phyloP scores from a whole-genome alignment of 768 basidiomycete species.

The Leccinum rimulosum region DNA sequence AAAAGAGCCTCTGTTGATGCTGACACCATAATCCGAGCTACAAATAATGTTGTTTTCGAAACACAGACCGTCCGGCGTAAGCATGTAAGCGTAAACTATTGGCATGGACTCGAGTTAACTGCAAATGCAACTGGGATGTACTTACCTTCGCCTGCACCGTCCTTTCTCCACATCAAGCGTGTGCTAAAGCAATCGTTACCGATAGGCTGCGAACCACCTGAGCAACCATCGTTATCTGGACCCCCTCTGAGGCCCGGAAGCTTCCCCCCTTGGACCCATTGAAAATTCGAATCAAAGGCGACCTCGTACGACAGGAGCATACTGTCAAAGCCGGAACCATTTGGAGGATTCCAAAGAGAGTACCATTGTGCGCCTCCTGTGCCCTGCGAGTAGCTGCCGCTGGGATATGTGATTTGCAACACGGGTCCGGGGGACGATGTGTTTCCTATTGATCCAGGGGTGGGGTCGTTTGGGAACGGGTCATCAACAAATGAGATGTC shows the following conservation, averaged over 20 bases:
- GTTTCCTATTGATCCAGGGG: conserved; percentile 30
- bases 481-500: conserved; percentile 65
- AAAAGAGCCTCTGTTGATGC: conserved; percentile 66
- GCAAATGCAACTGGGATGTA: neutral
- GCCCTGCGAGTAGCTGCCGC: conserved; percentile 55
- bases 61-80: conserved; percentile 60
- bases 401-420: conserved; percentile 63
- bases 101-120: conserved; percentile 1
- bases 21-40: conserved; percentile 76
- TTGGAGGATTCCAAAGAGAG: conserved; percentile 63
- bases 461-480: conserved; percentile 56
- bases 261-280: conserved; percentile 76
- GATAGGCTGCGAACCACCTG: conserved; percentile 61
- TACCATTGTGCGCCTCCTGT: conserved; percentile 69
- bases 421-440: conserved; percentile 33
- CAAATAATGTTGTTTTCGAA: conserved; percentile 53
- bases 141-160: conserved; percentile 68
- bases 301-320: conserved; percentile 77
- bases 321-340: conserved; percentile 54
- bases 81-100: conserved; percentile 80
- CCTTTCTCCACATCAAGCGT: conserved; percentile 72
- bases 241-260: conserved; percentile 77
- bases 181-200: conserved; percentile 72
- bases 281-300: conserved; percentile 61
- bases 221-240: conserved; percentile 57